Evolutionary conservation across 768 basidiomycete species (phyloP).

Genomic region (Hydnomerulius pinastri): DNA sequence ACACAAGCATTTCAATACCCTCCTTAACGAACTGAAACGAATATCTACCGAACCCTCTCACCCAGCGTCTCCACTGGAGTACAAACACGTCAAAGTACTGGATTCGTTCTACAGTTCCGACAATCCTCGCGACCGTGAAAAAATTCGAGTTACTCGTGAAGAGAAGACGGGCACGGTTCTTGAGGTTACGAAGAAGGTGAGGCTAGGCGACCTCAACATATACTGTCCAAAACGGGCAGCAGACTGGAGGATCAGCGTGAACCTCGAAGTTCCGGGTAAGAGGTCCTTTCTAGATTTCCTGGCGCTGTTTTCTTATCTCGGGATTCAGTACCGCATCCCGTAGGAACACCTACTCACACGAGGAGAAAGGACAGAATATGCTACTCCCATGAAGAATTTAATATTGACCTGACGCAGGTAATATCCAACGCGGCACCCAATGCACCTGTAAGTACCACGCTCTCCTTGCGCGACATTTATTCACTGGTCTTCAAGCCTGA

Average conservation of each 20-base stretch:
- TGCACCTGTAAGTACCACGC: conserved; percentile 46
- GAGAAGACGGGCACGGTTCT: conserved; percentile 66
- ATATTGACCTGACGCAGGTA: conserved; percentile 94
- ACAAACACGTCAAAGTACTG: conserved; percentile 74
- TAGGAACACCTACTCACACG: conserved; percentile 59
- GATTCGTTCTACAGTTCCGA: conserved; percentile 74
- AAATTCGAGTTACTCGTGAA: conserved; percentile 83
- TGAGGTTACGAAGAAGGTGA: conserved; percentile 75
- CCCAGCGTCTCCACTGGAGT: conserved; percentile 60
- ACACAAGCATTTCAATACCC: conserved; percentile 82
- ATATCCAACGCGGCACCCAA: conserved; percentile 51
- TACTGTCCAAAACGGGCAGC: conserved; percentile 77
- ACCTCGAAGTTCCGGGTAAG: conserved; percentile 83
- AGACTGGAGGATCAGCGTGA: conserved; percentile 95
- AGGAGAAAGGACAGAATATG: conserved; percentile 89
- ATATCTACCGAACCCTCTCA: conserved; percentile 53
- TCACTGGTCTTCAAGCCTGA: conserved; percentile 45
- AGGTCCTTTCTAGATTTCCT: conserved; percentile 24
- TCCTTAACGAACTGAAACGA: conserved; percentile 81
- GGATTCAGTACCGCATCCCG: conserved; percentile 60
- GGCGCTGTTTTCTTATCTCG: neutral
- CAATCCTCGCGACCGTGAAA: conserved; percentile 42
- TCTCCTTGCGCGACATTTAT: conserved; percentile 6
- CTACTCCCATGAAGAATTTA: conserved; percentile 92
- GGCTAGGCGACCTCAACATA: conserved; percentile 87